phyloP scores from a whole-genome alignment of 331 rosid genomes.

The Malus hybrid region DNA sequence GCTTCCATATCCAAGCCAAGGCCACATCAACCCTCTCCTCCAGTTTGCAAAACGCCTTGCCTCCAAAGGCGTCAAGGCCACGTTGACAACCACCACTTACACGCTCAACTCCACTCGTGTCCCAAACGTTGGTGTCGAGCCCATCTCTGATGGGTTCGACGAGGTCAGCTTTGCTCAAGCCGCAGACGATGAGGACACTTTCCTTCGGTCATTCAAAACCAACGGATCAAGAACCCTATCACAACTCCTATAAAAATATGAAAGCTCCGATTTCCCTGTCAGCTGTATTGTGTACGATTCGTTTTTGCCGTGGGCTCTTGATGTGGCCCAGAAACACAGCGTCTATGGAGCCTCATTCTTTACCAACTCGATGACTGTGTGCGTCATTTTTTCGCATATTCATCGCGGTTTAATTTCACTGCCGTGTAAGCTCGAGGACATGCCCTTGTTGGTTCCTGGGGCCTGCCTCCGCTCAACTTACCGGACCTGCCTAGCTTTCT shows the following conservation, averaged over 20 bases:
- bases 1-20: constrained; percentile 66
- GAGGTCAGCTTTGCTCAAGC: constrained; percentile 33
- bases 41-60: constrained; percentile 65
- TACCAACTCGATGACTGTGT: constrained; percentile 56
- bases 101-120: constrained; percentile 32
- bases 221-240: constrained; percentile 42
- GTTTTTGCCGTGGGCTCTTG: constrained; percentile 58
- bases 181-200: background rate
- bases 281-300: constrained; percentile 63
- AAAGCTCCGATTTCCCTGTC: constrained; percentile 13
- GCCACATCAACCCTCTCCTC: constrained; percentile 68
- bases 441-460: constrained; percentile 38
- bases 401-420: constrained; percentile 29
- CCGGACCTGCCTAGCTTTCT: constrained; percentile 48
- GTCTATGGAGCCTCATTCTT: constrained; percentile 49
- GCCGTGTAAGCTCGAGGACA: constrained; percentile 27
- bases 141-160: constrained; percentile 46
- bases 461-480: constrained; percentile 38
- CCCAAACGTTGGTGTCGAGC: constrained; percentile 22
- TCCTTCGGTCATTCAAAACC: constrained; percentile 32
- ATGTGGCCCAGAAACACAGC: constrained; percentile 46
- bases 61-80: constrained; percentile 49
- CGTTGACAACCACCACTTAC: constrained; percentile 54
- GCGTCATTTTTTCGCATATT: constrained; percentile 35
- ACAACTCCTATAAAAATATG: constrained; percentile 16